Conservation (phyloP, 371 early-diverging fungal genomes). For the Paraphysoderma sedebokerense region DNA sequence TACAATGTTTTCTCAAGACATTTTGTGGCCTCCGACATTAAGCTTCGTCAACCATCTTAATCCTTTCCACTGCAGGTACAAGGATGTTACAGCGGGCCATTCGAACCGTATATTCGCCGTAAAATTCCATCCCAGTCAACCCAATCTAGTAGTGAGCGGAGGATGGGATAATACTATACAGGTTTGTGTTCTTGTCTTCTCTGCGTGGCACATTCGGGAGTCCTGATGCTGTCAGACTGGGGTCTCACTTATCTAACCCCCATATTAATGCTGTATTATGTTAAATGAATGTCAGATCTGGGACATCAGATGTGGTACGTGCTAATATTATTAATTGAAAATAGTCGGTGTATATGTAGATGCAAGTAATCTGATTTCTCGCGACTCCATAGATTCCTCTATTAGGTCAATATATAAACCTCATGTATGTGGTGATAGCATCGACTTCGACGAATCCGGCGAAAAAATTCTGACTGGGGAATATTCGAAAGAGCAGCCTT, state of each 20-base stretch:
- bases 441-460: not conserved
- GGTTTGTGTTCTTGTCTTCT: slow-evolving; percentile 25
- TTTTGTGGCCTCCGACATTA: not conserved
- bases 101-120: slow-evolving; percentile 23
- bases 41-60: not conserved
- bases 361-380: too few species aligned
- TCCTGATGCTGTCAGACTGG: too few species aligned
- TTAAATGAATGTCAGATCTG: too few species aligned
- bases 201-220: too few species aligned
- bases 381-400: not conserved
- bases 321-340: too few species aligned
- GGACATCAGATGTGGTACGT: too few species aligned
- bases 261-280: too few species aligned
- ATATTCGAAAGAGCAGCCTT: not conserved
- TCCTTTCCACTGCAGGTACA: not conserved
- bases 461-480: not conserved
- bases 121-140: slow-evolving; percentile 21
- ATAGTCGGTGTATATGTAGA: too few species aligned
- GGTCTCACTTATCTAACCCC: too few species aligned
- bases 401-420: not conserved
- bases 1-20: not conserved
- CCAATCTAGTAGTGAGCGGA: slow-evolving; percentile 14
- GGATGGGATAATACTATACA: slow-evolving; percentile 26
- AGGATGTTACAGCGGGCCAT: slow-evolving; percentile 19
- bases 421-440: not conserved